These are phyloP conservation scores for Mariannaea sp. DNA, from an alignment of 2,329 filamentous ascomycete species.

Conservation along the genomic window DNA sequence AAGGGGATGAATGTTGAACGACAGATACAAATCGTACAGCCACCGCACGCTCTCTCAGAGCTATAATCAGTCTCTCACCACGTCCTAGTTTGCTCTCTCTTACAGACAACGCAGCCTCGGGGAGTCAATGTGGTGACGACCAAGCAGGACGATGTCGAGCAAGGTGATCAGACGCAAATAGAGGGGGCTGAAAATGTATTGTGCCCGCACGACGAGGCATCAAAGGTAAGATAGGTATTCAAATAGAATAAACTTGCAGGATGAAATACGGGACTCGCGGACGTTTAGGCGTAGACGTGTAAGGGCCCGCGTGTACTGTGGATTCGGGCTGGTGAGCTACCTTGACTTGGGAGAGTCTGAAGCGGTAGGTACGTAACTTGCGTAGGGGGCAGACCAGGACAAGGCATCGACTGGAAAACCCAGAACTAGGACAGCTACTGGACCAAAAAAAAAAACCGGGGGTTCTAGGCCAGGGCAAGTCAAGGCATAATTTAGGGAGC, in stretches of 20 bases:
- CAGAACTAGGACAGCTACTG: conserved; percentile 14
- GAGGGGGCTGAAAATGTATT: conserved; percentile 19
- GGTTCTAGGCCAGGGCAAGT: conserved; percentile 10
- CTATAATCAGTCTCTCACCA: conserved; percentile 5
- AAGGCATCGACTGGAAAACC: conserved; percentile 14
- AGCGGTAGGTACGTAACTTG: conserved; percentile 23
- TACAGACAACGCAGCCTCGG: conserved; percentile 37
- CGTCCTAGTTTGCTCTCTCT: conserved; percentile 28
- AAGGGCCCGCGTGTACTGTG: conserved; percentile 24
- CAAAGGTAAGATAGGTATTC: neutral
- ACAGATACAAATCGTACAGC: conserved; percentile 29
- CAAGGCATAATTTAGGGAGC: conserved; percentile 18
- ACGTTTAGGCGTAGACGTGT: conserved; percentile 26
- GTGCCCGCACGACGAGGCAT: conserved; percentile 11
- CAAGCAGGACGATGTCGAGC: conserved; percentile 29
- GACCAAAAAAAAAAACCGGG: conserved; percentile 5
- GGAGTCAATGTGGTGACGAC: conserved; percentile 36
- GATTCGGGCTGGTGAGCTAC: conserved; percentile 25
- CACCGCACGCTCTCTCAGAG: conserved; percentile 10
- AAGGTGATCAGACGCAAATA: conserved; percentile 12
- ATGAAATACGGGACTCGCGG: conserved; percentile 25
- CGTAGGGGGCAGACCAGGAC: conserved; percentile 32
- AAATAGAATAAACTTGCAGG: neutral
- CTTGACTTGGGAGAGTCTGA: conserved; percentile 10
- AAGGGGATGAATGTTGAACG: conserved; percentile 10